These are phyloP conservation scores for Aureobasidium musti DNA, from an alignment of 2,329 filamentous ascomycete genomes.

Conservation along the genomic window DNA sequence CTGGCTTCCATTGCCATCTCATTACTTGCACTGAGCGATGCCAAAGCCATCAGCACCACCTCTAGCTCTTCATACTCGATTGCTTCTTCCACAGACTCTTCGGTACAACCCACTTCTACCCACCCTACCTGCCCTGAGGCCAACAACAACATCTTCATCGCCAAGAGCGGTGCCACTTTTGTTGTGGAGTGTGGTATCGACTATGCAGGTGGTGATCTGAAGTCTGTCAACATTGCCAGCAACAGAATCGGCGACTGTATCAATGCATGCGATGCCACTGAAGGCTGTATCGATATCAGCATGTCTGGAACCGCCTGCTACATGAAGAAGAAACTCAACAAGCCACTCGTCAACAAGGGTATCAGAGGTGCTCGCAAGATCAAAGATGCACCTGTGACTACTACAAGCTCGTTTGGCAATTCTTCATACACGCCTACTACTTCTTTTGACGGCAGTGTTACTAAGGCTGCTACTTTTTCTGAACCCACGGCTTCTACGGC, in stretches of 20 bases:
- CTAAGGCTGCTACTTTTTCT: slow-evolving; percentile 24
- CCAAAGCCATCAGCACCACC: slow-evolving; percentile 14
- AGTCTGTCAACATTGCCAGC: slow-evolving; percentile 23
- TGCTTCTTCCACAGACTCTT: not conserved
- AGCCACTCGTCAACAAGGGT: not conserved
- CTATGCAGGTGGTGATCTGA: slow-evolving; percentile 29
- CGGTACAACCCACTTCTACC: slow-evolving; percentile 10
- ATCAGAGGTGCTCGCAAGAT: slow-evolving; percentile 26
- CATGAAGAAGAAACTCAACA: slow-evolving; percentile 24
- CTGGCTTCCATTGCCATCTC: slow-evolving; percentile 22
- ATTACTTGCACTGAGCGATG: slow-evolving; percentile 24
- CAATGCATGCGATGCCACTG: slow-evolving; percentile 27
- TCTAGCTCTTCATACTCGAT: not conserved
- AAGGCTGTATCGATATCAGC: slow-evolving; percentile 30
- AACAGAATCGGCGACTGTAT: slow-evolving; percentile 29
- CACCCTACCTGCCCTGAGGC: slow-evolving; percentile 24
- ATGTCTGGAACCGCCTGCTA: slow-evolving; percentile 30
- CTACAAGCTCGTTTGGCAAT: slow-evolving; percentile 2
- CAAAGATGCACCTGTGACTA: slow-evolving; percentile 7
- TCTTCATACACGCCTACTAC: not conserved
- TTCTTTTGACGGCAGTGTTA: not conserved
- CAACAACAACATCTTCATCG: slow-evolving; percentile 24
- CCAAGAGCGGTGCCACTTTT: slow-evolving; percentile 24
- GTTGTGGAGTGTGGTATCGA: slow-evolving; percentile 29
- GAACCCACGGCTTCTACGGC: slow-evolving; percentile 31